Evolutionary conservation across 257 asterid species (phyloP).

Genomic region (Solanum habrochaites): DNA sequence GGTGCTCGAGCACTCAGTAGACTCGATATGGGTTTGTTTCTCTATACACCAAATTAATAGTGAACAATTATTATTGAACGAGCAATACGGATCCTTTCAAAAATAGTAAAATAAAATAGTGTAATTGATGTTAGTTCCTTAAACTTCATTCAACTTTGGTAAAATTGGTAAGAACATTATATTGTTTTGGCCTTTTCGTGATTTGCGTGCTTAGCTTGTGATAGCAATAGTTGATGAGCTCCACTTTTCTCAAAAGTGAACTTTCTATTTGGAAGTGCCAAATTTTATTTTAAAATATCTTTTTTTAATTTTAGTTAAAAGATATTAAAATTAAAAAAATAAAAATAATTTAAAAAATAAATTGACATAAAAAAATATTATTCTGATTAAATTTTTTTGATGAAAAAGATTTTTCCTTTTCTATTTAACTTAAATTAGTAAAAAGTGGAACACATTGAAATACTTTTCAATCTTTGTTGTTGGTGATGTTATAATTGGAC

Average conservation of each 20-base stretch:
- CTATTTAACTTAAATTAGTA: neutral
- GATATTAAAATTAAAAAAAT: too few relatives aligned
- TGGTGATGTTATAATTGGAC: neutral
- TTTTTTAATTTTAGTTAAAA: too few relatives aligned
- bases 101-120: too few relatives aligned
- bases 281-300: too few relatives aligned
- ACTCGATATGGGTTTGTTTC: neutral
- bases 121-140: neutral
- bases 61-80: neutral
- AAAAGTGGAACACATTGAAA: neutral
- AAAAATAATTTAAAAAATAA: too few relatives aligned
- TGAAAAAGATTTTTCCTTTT: too few relatives aligned
- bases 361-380: too few relatives aligned
- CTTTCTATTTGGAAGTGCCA: neutral
- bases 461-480: neutral
- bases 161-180: neutral
- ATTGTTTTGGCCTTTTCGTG: neutral
- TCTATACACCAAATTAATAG: neutral
- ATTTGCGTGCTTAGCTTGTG: neutral
- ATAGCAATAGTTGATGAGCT: neutral
- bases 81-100: neutral
- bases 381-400: too few relatives aligned
- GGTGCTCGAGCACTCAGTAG: neutral
- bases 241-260: neutral
- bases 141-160: neutral